Conservation (phyloP, 768 basidiomycete species). For the Artomyces pyxidatus region DNA sequence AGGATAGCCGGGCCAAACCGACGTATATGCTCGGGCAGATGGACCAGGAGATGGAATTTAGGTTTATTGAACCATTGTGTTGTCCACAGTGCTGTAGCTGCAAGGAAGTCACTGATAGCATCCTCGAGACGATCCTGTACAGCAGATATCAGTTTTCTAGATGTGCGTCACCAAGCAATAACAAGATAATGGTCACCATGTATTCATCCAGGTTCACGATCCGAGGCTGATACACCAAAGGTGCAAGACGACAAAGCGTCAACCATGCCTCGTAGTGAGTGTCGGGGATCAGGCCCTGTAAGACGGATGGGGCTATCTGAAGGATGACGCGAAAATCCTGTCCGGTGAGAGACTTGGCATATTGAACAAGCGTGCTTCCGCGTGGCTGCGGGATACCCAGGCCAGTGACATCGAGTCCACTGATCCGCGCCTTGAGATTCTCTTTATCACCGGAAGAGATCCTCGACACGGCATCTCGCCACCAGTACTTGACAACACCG, state of each 20-base stretch:
- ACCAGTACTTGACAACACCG: constrained; percentile 41
- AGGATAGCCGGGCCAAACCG: constrained; percentile 18
- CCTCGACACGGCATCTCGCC: constrained; percentile 28
- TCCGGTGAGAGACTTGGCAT: constrained; percentile 30
- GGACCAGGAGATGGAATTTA: constrained; percentile 22
- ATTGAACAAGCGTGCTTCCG: constrained; percentile 29
- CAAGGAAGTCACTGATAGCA: constrained; percentile 17
- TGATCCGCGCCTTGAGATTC: constrained; percentile 21
- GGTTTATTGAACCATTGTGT: constrained; percentile 20
- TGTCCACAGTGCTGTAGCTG: constrained; percentile 16
- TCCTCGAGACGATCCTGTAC: constrained; percentile 8
- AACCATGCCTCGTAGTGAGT: constrained; percentile 26
- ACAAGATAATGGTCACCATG: constrained; percentile 19
- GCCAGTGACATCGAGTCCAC: constrained; percentile 25
- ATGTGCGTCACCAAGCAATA: neutral
- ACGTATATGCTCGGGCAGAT: constrained; percentile 20
- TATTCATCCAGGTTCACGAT: constrained; percentile 28
- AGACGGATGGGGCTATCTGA: constrained; percentile 30
- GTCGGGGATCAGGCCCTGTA: constrained; percentile 27
- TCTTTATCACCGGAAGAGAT: constrained; percentile 21
- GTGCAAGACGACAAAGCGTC: constrained; percentile 24
- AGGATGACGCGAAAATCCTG: constrained; percentile 23
- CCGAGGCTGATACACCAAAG: constrained; percentile 32
- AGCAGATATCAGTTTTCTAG: neutral
- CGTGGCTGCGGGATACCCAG: constrained; percentile 24